Evolutionary conservation across 106 monocot species (phyloP).

Genomic region (Dendrobium nobile): DNA sequence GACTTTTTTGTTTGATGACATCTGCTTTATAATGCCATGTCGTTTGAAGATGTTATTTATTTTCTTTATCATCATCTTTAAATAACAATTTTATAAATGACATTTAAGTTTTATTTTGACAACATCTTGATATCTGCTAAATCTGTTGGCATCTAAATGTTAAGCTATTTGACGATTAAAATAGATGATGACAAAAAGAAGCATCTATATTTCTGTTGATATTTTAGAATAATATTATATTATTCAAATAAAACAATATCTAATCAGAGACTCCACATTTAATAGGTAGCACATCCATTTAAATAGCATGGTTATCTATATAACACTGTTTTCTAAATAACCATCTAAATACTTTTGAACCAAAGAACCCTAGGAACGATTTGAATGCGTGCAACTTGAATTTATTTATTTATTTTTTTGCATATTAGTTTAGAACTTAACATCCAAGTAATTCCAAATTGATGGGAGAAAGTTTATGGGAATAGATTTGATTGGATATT

Average conservation of each 20-base stretch:
- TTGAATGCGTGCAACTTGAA: neutral
- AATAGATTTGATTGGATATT: neutral
- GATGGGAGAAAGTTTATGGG: neutral
- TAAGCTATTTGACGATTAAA: neutral
- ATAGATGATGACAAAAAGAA: neutral
- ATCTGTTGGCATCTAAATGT: neutral
- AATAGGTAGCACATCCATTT: neutral
- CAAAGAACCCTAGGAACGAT: neutral
- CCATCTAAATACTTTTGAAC: neutral
- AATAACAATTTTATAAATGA: neutral
- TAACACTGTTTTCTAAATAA: neutral
- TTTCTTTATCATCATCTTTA: too few relatives aligned
- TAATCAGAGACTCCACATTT: neutral
- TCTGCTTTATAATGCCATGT: too few relatives aligned
- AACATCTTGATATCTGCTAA: neutral
- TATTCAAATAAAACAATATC: neutral
- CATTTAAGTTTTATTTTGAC: neutral
- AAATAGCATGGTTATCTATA: neutral
- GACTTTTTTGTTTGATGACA: too few relatives aligned
- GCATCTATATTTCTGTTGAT: neutral
- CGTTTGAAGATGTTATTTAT: too few relatives aligned
- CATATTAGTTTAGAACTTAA: too few relatives aligned
- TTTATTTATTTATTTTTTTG: neutral
- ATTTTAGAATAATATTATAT: neutral
- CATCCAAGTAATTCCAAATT: too few relatives aligned